Conservation (phyloP, 1,284 basidiomycete species). For the Bjerkandera adusta region DNA sequence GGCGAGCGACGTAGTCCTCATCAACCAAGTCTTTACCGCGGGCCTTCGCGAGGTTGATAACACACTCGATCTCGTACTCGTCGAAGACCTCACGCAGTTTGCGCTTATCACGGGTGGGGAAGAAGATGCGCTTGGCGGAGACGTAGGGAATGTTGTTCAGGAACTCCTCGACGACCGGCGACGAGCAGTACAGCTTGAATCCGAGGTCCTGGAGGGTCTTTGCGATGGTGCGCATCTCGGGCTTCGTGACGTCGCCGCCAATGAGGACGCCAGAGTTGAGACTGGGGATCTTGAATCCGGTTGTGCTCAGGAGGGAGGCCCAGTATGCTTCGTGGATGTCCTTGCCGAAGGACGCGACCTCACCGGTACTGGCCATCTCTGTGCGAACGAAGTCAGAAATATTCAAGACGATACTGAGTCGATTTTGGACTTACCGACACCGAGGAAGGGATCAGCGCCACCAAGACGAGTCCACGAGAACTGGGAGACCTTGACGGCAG, state of each 20-base stretch:
- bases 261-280: conserved; percentile 84
- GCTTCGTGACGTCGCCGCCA: conserved; percentile 82
- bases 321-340: conserved; percentile 97
- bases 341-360: conserved; percentile 96
- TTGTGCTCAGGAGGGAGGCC: conserved; percentile 86
- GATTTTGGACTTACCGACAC: conserved; percentile 65
- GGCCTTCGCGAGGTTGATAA: conserved; percentile 89
- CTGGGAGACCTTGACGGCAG: conserved; percentile 96
- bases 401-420: conserved; percentile 1
- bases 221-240: conserved; percentile 81
- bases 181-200: conserved; percentile 93
- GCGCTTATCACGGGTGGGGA: conserved; percentile 97
- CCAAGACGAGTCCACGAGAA: conserved; percentile 97
- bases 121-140: conserved; percentile 86
- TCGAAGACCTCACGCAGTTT: conserved; percentile 92
- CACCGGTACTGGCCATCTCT: conserved; percentile 99
- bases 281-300: conserved; percentile 86
- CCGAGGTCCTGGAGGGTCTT: conserved; percentile 78
- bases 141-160: conserved; percentile 83
- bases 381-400: conserved; percentile 13
- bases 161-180: conserved; percentile 77
- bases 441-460: conserved; percentile 96
- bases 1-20: conserved; percentile 95
- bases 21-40: conserved; percentile 81
- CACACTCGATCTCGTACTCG: conserved; percentile 93